A percentile compares a stretch with the other conserved stretches of the same genome.
Evolutionary conservation across 371 early-diverging fungal species (phyloP).

Genomic region (Mucor saturninus): DNA sequence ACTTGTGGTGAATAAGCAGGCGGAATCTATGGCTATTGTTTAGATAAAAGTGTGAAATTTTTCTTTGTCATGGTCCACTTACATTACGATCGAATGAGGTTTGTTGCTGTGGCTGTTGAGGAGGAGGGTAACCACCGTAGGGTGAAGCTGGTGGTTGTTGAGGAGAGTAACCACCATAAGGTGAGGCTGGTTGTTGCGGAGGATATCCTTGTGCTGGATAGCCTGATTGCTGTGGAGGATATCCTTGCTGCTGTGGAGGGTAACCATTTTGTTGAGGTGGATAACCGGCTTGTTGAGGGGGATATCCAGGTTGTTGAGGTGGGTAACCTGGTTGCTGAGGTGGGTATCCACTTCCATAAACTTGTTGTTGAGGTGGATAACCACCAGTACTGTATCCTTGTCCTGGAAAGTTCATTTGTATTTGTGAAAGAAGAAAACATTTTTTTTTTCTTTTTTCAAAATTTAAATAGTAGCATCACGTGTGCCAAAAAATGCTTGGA

Average conservation of each 20-base stretch:
- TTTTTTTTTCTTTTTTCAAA: slow-evolving; percentile 1
- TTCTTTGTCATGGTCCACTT: neutral
- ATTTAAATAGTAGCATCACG: neutral
- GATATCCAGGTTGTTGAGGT: slow-evolving; percentile 9
- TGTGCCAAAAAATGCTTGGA: neutral
- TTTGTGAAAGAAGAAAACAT: neutral
- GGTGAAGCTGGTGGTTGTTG: slow-evolving; percentile 10
- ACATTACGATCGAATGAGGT: slow-evolving; percentile 6
- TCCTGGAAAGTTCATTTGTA: slow-evolving; percentile 29
- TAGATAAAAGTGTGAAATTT: neutral
- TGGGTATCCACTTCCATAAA: slow-evolving; percentile 28
- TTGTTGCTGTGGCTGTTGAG: slow-evolving; percentile 10
- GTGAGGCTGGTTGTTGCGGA: slow-evolving; percentile 4
- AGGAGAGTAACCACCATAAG: slow-evolving; percentile 11
- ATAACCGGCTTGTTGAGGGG: neutral
- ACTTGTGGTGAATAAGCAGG: slow-evolving; percentile 21
- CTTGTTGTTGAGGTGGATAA: slow-evolving; percentile 16
- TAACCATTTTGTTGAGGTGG: slow-evolving; percentile 11
- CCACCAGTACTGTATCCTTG: slow-evolving; percentile 26
- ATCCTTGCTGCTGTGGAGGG: slow-evolving; percentile 16
- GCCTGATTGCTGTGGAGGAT: slow-evolving; percentile 12
- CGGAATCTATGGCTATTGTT: neutral
- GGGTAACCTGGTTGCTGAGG: slow-evolving; percentile 10
- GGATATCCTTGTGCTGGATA: slow-evolving; percentile 16
- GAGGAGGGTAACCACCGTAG: slow-evolving; percentile 15